Percentiles rank a stretch among this genome's conserved stretches.
Evolutionary conservation across 129 eudicot genomes (phyloP).

Genomic region (Calendula officinalis): DNA sequence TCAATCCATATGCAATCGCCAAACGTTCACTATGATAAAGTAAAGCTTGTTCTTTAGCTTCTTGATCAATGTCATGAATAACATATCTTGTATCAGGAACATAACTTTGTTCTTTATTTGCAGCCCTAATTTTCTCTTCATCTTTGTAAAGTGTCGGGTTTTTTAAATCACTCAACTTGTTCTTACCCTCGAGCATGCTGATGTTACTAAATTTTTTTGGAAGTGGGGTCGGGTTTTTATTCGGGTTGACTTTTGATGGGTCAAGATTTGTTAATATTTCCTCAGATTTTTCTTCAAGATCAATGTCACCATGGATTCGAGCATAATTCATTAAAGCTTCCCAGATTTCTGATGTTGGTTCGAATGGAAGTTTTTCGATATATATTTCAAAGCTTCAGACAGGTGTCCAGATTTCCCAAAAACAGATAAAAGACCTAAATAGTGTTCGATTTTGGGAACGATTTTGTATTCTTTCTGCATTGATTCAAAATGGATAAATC

Average conservation of each 20-base stretch:
- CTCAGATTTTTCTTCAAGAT: slow-evolving; percentile 37
- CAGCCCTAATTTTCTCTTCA: slow-evolving; percentile 39
- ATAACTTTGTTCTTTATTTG: slow-evolving; percentile 35
- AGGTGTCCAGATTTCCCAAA: slow-evolving; percentile 35
- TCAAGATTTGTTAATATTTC: slow-evolving; percentile 31
- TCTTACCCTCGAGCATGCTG: slow-evolving; percentile 42
- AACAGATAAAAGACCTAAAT: slow-evolving; percentile 24
- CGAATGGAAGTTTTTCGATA: slow-evolving; percentile 33
- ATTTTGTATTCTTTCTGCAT: slow-evolving; percentile 37
- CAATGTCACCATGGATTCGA: slow-evolving; percentile 36
- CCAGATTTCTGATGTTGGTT: slow-evolving; percentile 31
- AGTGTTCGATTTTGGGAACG: slow-evolving; percentile 27
- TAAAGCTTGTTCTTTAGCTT: slow-evolving; percentile 41
- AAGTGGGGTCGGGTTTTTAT: slow-evolving; percentile 37
- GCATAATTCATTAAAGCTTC: slow-evolving; percentile 38
- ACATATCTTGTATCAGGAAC: slow-evolving; percentile 41
- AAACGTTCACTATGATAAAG: slow-evolving; percentile 41
- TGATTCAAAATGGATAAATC: slow-evolving; percentile 33
- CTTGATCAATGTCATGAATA: slow-evolving; percentile 46
- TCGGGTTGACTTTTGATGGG: slow-evolving; percentile 26
- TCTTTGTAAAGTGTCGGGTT: slow-evolving; percentile 40
- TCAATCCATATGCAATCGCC: slow-evolving; percentile 40
- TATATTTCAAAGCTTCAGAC: slow-evolving; percentile 35
- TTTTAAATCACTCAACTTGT: slow-evolving; percentile 27
- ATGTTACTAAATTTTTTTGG: slow-evolving; percentile 23